Base-by-base conservation (phyloP, 805 yeast genomes). In the Lipomyces orientalis region DNA sequence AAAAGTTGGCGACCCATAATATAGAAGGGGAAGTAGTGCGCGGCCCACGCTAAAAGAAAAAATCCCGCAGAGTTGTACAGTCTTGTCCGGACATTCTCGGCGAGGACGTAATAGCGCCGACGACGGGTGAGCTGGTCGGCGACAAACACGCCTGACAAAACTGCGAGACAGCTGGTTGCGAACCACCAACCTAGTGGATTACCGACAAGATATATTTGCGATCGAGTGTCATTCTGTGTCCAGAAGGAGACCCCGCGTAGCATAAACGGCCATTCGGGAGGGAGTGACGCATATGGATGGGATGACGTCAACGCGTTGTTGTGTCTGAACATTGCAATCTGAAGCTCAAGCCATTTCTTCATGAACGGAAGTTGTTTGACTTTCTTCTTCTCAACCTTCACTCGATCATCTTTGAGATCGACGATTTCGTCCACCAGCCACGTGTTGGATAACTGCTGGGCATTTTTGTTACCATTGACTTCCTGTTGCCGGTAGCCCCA, bases 221-320 rank as follows among this genome's bases (percentile, higher is more conserved):
- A 82, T 69, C 83, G 85, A 63, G 79, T 75, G 7, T 84, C 87
- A 62, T 83, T 82, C 68, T 90, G 87, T 56, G 96, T 93, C 98
- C 98, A 95, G 83, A 94, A 95, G 0, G 98, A 92, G 52, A 95
- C 98, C 73, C 99, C 99, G 16, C 91, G 86, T 64, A 89, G 78
- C 64, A 95, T 85, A 70, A 91, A 83, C 22, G 99, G 99, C 99
- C 99, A 95, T 7, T 89, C 81, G 71, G 87, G 85, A 1, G 99
- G 99, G 70, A 87, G 88, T 4, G 98, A 92, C 9, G 98, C 97
- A 82, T 91, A 95, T 58, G 99, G 99, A 79, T 95, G 99, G 33
- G 90, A 92, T 16, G 93, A 84, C 1, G 93, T 84, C 72, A 95
- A 83, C 73, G 89, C 88, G 81, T 94, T 95, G 81, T 95, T 95